Percentiles rank a stretch among this genome's conserved stretches.
These are phyloP conservation scores for Pyracantha coccinea DNA, from an alignment of 331 rosid genomes.

Conservation along the genomic window DNA sequence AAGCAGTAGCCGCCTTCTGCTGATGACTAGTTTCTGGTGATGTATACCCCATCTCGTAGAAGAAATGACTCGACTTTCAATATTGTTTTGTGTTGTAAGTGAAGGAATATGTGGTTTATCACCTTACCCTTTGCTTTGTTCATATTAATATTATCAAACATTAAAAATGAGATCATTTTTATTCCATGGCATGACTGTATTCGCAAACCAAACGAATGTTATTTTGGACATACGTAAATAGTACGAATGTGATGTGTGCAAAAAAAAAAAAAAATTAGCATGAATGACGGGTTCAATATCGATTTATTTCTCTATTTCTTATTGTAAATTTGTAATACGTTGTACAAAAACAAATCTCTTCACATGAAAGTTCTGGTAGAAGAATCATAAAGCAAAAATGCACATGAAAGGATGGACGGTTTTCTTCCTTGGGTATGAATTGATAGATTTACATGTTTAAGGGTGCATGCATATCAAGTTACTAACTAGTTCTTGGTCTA, in stretches of 20 bases:
- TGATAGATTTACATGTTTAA: background rate
- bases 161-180: no score
- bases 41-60: background rate
- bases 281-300: no score
- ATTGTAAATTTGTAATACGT: no score
- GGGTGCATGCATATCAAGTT: background rate
- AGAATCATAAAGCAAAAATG: background rate
- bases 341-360: no score
- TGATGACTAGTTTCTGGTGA: constrained; percentile 13
- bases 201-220: no score
- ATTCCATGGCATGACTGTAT: no score
- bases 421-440: background rate
- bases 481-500: background rate
- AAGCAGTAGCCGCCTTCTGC: constrained; percentile 21
- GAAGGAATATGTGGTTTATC: constrained; percentile 10
- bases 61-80: background rate
- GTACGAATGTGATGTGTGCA: no score
- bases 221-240: no score
- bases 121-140: background rate
- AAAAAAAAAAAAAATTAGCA: no score
- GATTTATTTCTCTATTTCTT: no score
- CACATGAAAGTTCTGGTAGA: background rate
- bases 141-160: background rate
- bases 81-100: background rate
- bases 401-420: background rate